Percentiles rank a stretch among this genome's conserved stretches.
phyloP scores from a whole-genome alignment of 345 rosid genomes.

The Clarkia xantiana region DNA sequence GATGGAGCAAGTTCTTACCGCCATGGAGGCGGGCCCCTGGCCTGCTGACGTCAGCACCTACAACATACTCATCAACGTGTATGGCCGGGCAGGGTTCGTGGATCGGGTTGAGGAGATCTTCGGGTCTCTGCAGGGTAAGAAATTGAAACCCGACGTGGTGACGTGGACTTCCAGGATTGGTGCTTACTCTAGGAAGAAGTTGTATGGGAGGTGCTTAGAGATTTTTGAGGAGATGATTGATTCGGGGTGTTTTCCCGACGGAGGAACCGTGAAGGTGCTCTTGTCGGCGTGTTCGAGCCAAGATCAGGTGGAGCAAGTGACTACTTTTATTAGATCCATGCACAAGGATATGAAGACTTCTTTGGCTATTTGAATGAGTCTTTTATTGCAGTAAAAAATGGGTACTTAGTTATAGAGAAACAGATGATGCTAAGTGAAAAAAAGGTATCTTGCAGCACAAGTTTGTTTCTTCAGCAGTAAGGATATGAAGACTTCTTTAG shows the following conservation, averaged over 20 bases:
- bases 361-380: conserved; percentile 34
- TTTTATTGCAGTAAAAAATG: too few species aligned
- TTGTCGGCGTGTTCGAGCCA: conserved; percentile 65
- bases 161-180: conserved; percentile 87
- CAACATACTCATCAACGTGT: conserved; percentile 70
- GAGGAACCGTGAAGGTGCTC: conserved; percentile 78
- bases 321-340: conserved; percentile 62
- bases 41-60: conserved; percentile 56
- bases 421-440: too few species aligned
- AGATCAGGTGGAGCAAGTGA: conserved; percentile 68
- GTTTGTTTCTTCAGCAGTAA: too few species aligned
- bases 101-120: conserved; percentile 58
- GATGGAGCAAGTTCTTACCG: conserved; percentile 57
- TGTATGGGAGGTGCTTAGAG: conserved; percentile 52
- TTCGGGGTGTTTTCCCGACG: conserved; percentile 68
- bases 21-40: conserved; percentile 52
- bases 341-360: conserved; percentile 32
- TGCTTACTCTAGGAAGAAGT: conserved; percentile 72
- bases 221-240: conserved; percentile 87
- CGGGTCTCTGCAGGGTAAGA: conserved; percentile 22
- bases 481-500: too few species aligned
- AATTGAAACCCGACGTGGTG: conserved; percentile 54
- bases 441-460: too few species aligned
- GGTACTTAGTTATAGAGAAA: too few species aligned
- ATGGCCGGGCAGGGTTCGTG: conserved; percentile 64